Conservation (phyloP, 441 rosid species). For the Erysimum cheiri region DNA sequence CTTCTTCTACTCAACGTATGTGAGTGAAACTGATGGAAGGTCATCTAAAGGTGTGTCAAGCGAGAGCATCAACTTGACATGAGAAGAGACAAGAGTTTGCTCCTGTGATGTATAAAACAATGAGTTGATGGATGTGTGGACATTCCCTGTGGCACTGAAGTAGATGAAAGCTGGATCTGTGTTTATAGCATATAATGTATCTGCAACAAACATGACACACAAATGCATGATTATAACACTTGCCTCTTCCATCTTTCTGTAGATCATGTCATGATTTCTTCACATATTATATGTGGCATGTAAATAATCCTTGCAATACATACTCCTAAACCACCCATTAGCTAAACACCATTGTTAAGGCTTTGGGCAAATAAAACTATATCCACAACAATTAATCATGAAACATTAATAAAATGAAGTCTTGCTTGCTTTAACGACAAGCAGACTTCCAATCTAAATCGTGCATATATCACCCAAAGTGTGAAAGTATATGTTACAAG, state of each 20-base stretch:
- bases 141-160: slow-evolving; percentile 7
- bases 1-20: slow-evolving; percentile 57
- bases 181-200: slow-evolving; percentile 7
- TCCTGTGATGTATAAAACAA: slow-evolving; percentile 10
- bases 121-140: neutral
- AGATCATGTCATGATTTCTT: slow-evolving; percentile 22
- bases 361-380: slow-evolving; percentile 4
- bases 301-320: slow-evolving; percentile 9
- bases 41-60: slow-evolving; percentile 40
- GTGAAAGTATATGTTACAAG: neutral
- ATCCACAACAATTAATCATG: neutral
- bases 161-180: slow-evolving; percentile 23
- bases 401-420: neutral
- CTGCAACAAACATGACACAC: slow-evolving; percentile 23
- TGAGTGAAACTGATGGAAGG: slow-evolving; percentile 53
- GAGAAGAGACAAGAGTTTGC: neutral
- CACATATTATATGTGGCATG: slow-evolving; percentile 15
- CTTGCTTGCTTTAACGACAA: slow-evolving; percentile 14
- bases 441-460: slow-evolving; percentile 33
- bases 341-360: neutral
- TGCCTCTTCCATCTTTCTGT: slow-evolving; percentile 1
- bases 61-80: slow-evolving; percentile 37
- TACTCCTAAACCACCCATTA: neutral
- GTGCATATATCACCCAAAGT: neutral
- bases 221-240: slow-evolving; percentile 19